Conservation (phyloP, 2,329 filamentous ascomycete species). For the Fusarium sp. region DNA sequence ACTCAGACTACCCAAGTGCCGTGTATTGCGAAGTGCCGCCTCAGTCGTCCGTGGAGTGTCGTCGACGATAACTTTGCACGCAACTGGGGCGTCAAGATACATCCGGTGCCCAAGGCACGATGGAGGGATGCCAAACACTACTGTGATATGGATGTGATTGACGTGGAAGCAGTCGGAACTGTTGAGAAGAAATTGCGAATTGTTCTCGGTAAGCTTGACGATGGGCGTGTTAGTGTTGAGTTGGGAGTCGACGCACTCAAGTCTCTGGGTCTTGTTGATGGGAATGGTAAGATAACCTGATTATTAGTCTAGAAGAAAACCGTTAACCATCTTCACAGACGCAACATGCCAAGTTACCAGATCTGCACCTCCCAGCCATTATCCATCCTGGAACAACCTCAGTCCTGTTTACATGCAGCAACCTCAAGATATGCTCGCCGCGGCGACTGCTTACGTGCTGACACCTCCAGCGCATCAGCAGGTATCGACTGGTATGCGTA, state of each 20-base stretch:
- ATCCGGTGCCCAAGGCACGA: conserved; percentile 16
- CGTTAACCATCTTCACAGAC: conserved; percentile 13
- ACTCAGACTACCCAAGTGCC: conserved; percentile 25
- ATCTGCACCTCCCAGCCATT: conserved; percentile 31
- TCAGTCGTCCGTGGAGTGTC: conserved; percentile 14
- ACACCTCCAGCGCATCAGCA: conserved; percentile 15
- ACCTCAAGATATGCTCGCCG: conserved; percentile 1
- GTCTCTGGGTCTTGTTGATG: conserved; percentile 23
- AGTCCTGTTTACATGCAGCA: conserved; percentile 13
- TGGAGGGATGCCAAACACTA: conserved; percentile 24
- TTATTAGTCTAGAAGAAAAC: neutral
- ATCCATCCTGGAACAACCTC: conserved; percentile 7
- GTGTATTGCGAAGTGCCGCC: conserved; percentile 33
- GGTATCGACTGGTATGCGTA: neutral
- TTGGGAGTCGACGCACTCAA: conserved; percentile 28
- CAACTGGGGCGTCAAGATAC: conserved; percentile 13
- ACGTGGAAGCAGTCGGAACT: conserved; percentile 37
- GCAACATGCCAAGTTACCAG: conserved; percentile 8
- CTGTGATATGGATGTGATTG: conserved; percentile 28
- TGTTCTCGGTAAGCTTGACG: conserved; percentile 24
- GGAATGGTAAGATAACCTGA: conserved; percentile 17
- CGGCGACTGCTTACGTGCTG: neutral
- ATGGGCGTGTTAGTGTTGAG: conserved; percentile 19
- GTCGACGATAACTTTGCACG: conserved; percentile 30
- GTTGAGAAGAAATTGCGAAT: conserved; percentile 11